A percentile compares a stretch with the other conserved stretches of the same genome.
These are phyloP conservation scores for Fistulifera pelliculosa DNA, from an alignment of 108 stramenopile genomes.

Conservation along the genomic window DNA sequence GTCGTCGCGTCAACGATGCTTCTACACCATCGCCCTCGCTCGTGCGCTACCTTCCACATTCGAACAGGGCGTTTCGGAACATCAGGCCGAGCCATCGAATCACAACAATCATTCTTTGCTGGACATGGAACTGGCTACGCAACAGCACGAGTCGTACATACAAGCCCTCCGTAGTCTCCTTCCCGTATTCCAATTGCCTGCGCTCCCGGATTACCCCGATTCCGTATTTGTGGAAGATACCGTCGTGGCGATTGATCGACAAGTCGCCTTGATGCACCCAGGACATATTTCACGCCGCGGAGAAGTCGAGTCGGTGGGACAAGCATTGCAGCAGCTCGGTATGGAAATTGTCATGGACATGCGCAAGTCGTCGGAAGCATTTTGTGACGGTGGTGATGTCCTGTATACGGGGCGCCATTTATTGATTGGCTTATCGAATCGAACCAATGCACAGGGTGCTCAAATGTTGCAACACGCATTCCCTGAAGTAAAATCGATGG, in stretches of 20 bases:
- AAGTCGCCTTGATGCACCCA: conserved; percentile 34
- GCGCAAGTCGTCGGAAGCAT: conserved; percentile 13
- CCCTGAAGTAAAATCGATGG: conserved; percentile 16
- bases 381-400: conserved; percentile 70
- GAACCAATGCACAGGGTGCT: conserved; percentile 46
- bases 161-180: conserved; percentile 12
- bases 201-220: conserved; percentile 46
- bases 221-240: conserved; percentile 73
- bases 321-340: conserved; percentile 25
- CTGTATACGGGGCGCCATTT: conserved; percentile 52
- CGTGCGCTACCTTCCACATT: conserved; percentile 44
- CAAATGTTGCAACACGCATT: conserved; percentile 30
- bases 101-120: conserved; percentile 8
- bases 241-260: conserved; percentile 37
- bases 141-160: conserved; percentile 40
- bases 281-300: conserved; percentile 47
- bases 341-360: conserved; percentile 37
- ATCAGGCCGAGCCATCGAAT: conserved; percentile 3
- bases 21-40: conserved; percentile 32
- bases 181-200: conserved; percentile 24
- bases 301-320: conserved; percentile 45
- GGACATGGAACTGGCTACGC: conserved; percentile 17
- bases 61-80: conserved; percentile 30
- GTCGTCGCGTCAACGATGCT: conserved; percentile 7
- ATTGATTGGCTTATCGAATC: conserved; percentile 49